Base-by-base conservation (phyloP, 257 asterid genomes). In the Petunia axillaris region DNA sequence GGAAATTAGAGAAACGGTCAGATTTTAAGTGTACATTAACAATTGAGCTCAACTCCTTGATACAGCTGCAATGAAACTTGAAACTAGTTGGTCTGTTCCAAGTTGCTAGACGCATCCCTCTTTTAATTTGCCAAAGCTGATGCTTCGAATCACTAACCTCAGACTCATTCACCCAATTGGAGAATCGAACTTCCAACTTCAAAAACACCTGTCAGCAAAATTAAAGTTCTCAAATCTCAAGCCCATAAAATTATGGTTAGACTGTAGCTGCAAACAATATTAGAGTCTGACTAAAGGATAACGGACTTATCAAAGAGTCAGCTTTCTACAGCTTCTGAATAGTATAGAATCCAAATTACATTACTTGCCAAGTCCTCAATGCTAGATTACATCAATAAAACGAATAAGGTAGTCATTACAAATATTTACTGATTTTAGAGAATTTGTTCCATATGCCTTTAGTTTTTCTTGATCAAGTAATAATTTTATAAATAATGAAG, bases 181-280 rank as follows among this genome's bases (percentile, higher is more conserved):
- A 46, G 59, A 70, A 16, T 70, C 59, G 48, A 25, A 25, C 44
- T 25, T 70, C 77, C 77, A 48, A 38, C 60, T n/a, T 48, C 60
- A 71, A 68, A 44, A 48, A 5, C 5, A 10, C 77, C 77, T 71
- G 44, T 48, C 60, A 71, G 60, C 60, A 57, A 71, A 48, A 71
- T 11, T 50, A 60, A 71, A 25, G 44, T 46, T 48, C 43, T 10
- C 44, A 71, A 48, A 48, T 48, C 43, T 48, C 74, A 14, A 15
- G 36, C 11, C 5, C 36, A 2, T 4, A 25, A 64, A 11, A 11
- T 4, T 64, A 11, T 13, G 25, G 71, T 0, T 10, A 64, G 25
- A 4, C 46, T 70, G 41, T 44, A 16, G 57, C 15, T 43, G 44
- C 55, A 25, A 9, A 5, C 5, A 62, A 9, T 38, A 15, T 38